phyloP scores from a whole-genome alignment of 805 yeast species.

The Barnettozyma sp. region DNA sequence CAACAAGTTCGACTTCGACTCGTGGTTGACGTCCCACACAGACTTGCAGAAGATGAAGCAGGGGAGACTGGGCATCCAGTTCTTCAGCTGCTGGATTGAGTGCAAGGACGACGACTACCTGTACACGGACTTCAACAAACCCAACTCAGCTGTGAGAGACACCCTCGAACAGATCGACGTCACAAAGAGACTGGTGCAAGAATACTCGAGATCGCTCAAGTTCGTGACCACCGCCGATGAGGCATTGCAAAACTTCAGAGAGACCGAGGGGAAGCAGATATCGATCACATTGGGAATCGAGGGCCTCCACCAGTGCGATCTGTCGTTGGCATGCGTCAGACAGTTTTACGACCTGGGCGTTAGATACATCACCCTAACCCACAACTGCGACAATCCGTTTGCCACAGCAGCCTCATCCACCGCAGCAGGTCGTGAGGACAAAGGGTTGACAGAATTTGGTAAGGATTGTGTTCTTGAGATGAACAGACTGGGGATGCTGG shows the following conservation, averaged over 20 bases:
- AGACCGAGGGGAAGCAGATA: slow-evolving; percentile 27
- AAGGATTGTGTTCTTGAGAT: slow-evolving; percentile 49
- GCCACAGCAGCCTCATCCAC: slow-evolving; percentile 48
- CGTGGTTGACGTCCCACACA: slow-evolving; percentile 37
- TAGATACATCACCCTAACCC: slow-evolving; percentile 47
- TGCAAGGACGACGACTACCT: slow-evolving; percentile 34
- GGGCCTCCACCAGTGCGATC: slow-evolving; percentile 47
- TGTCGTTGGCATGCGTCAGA: slow-evolving; percentile 42
- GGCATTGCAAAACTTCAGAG: slow-evolving; percentile 31
- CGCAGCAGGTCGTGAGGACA: slow-evolving; percentile 38
- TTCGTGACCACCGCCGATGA: slow-evolving; percentile 37
- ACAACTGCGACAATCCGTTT: slow-evolving; percentile 51
- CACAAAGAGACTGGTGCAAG: slow-evolving; percentile 36
- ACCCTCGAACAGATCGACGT: slow-evolving; percentile 50
- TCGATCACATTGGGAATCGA: slow-evolving; percentile 47
- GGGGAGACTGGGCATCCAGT: slow-evolving; percentile 44
- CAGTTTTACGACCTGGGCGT: slow-evolving; percentile 45
- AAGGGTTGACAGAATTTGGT: slow-evolving; percentile 31
- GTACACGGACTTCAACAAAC: slow-evolving; percentile 38
- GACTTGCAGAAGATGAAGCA: slow-evolving; percentile 35
- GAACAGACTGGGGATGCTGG: slow-evolving; percentile 49
- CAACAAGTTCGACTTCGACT: slow-evolving; percentile 34
- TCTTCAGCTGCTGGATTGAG: slow-evolving; percentile 44
- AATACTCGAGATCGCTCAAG: slow-evolving; percentile 33
- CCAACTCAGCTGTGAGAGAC: slow-evolving; percentile 41